Evolutionary conservation across 257 asterid species (phyloP), one percentile per base, ranked within the genome.

Genomic region (Solanum etuberosum): DNA sequence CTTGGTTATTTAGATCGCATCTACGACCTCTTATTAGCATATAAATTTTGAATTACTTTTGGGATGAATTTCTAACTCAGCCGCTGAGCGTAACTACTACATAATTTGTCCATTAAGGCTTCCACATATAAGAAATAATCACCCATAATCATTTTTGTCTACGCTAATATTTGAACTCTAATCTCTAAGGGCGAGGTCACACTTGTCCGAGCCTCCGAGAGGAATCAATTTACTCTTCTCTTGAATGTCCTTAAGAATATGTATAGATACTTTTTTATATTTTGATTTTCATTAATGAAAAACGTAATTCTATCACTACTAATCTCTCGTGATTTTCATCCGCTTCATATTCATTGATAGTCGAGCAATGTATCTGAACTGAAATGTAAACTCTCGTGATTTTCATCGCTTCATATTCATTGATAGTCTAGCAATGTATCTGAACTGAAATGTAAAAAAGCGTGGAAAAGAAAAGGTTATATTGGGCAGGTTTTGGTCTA

Each of bases 291-390:
- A 15, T 70, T 16, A 7, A 21, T 70, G 9, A 71, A 71, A 71
- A 9, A 18, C 1, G 0, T 34, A 71, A 8, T 5, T 34, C 4
- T 21, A 5, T 4, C 8, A 4, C 1, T 31, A 6, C 0, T 34
- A 5, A 35, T 21, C 3, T 76, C 34, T 37, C 21, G 2, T 74
- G 31, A 37, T 23, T 38, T 38, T 78, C 20, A 0, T 13, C 63
- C 4, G 6, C 27, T 29, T 80, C 67, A 9, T 46, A 15, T 46
- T 46, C 65, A 78, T 27, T 8, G 18, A 10, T 43, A n/a, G n/a
- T n/a, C n/a, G n/a, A n/a, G n/a, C n/a, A n/a, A n/a, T n/a, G n/a
- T n/a, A n/a, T n/a, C n/a, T n/a, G n/a, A n/a, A n/a, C n/a, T n/a
- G n/a, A n/a, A n/a, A n/a, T n/a, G n/a, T n/a, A n/a, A n/a, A n/a